These are phyloP conservation scores for Pleodorina starrii DNA, from an alignment of 139 green algal species.

Conservation along the genomic window DNA sequence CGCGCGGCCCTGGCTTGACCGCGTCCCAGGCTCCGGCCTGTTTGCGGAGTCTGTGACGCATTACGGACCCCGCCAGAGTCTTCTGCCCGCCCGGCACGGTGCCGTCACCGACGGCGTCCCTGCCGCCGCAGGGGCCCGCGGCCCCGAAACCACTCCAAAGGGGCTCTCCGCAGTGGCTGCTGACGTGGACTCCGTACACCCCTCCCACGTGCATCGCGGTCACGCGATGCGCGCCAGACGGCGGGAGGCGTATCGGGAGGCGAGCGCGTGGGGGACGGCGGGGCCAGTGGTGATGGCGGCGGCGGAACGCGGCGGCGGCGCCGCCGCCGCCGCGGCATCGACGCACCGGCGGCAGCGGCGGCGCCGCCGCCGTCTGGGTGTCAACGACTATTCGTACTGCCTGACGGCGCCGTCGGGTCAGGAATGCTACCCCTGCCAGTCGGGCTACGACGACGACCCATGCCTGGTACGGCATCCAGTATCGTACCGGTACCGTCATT, in stretches of 20 bases:
- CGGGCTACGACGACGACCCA: background rate
- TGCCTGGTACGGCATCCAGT: background rate
- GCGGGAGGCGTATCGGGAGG: background rate
- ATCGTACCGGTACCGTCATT: background rate
- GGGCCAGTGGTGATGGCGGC: background rate
- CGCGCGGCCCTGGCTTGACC: constrained; percentile 15
- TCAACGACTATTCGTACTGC: background rate
- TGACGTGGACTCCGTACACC: background rate
- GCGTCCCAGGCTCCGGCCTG: background rate
- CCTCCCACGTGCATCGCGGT: too few relatives aligned
- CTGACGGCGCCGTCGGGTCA: background rate
- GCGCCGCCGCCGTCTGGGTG: too few relatives aligned
- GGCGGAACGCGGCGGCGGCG: background rate
- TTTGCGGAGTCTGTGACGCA: constrained; percentile 16
- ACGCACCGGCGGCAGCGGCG: background rate
- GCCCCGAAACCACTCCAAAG: background rate
- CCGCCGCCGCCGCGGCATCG: background rate
- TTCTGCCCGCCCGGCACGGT: background rate
- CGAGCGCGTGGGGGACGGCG: too few relatives aligned
- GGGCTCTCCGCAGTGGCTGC: background rate
- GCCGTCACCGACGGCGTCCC: background rate
- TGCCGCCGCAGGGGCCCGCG: background rate
- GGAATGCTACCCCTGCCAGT: constrained; percentile 18
- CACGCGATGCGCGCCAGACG: background rate
- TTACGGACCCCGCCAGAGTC: background rate